These are phyloP conservation scores for Solanum medicagineum DNA, from an alignment of 257 asterid genomes.

Conservation along the genomic window DNA sequence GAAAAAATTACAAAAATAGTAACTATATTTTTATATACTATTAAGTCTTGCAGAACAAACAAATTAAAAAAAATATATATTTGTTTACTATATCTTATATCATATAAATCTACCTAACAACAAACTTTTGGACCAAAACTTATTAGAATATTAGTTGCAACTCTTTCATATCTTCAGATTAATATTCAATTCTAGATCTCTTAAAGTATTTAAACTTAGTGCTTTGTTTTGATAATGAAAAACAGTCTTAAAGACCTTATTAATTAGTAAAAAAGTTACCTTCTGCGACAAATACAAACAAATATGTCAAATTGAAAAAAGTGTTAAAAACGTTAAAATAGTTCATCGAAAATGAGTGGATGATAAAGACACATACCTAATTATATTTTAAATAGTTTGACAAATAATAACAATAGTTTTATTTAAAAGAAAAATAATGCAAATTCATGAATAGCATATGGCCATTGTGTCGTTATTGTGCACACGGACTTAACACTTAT, in stretches of 20 bases:
- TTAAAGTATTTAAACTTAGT: neutral
- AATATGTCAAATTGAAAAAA: neutral
- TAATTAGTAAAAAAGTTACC: neutral
- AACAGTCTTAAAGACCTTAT: neutral
- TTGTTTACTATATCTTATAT: neutral
- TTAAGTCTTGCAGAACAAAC: too few relatives aligned
- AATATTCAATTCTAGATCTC: neutral
- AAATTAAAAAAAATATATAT: neutral
- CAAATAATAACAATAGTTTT: neutral
- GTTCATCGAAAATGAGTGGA: neutral
- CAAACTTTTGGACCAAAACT: neutral
- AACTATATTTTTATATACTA: neutral
- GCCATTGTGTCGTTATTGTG: neutral
- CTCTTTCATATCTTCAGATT: neutral
- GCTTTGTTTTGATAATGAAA: neutral
- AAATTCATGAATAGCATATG: neutral
- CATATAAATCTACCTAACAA: neutral
- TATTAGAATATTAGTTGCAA: neutral
- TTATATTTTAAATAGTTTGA: neutral
- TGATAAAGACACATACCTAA: neutral
- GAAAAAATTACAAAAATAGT: too few relatives aligned
- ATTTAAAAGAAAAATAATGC: neutral
- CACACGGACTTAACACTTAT: neutral
- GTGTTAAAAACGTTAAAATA: neutral
- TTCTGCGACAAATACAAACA: neutral